A percentile compares a stretch with the other conserved stretches of the same genome.
Conservation (phyloP, 257 asterid species). For the Penstemon barbatus region DNA sequence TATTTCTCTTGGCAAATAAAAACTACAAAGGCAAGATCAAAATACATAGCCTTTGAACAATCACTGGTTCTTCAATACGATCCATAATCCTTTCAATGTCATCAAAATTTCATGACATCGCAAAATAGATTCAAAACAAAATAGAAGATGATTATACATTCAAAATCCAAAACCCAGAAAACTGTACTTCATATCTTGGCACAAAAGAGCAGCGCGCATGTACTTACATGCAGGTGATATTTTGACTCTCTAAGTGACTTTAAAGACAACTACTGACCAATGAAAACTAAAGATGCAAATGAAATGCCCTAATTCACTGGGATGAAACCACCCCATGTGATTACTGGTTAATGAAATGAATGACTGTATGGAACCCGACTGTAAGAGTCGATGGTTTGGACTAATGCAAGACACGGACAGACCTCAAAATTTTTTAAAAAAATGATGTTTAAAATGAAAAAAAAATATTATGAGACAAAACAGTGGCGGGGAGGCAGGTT, state of each 20-base stretch:
- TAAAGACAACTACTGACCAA: constrained; percentile 24
- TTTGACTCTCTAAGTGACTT: constrained; percentile 9
- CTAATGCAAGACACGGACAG: constrained; percentile 41
- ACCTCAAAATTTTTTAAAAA: constrained; percentile 25
- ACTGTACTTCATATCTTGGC: constrained; percentile 26
- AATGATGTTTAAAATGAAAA: constrained; percentile 22
- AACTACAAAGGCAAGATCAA: constrained; percentile 34
- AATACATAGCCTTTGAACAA: constrained; percentile 33
- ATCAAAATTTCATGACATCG: constrained; percentile 38
- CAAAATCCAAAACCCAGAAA: constrained; percentile 20
- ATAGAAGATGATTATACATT: constrained; percentile 29
- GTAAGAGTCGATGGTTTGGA: constrained; percentile 35
- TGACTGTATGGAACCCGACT: constrained; percentile 47
- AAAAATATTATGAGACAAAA: constrained; percentile 22
- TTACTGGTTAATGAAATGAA: constrained; percentile 34
- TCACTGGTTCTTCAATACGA: constrained; percentile 24
- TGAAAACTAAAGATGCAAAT: constrained; percentile 29
- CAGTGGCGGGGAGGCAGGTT: constrained; percentile 24
- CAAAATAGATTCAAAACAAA: constrained; percentile 23
- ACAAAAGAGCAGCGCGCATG: constrained; percentile 32
- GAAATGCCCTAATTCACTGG: constrained; percentile 28
- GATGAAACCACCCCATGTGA: constrained; percentile 27
- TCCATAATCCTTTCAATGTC: constrained; percentile 35
- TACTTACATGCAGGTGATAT: constrained; percentile 32
- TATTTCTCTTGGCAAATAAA: constrained; percentile 15